These are phyloP conservation scores for Lactarius hengduanensis DNA, from an alignment of 768 basidiomycete genomes.

Conservation along the genomic window DNA sequence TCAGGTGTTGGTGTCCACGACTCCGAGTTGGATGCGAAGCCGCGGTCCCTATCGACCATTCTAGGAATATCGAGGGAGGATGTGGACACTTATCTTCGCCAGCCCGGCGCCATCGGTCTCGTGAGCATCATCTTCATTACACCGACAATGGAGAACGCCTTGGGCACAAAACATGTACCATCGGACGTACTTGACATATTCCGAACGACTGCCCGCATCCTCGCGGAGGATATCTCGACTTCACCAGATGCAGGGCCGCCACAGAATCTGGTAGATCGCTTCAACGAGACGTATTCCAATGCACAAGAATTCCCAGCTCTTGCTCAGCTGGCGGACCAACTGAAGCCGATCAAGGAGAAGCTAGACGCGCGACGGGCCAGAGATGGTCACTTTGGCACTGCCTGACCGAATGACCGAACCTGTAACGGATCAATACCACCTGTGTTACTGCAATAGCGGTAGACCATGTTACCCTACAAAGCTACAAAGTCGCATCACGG, in stretches of 20 bases:
- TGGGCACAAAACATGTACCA: not conserved
- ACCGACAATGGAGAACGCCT: not conserved
- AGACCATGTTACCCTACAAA: too few relatives aligned
- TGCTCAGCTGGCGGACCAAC: not conserved
- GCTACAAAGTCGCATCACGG: too few relatives aligned
- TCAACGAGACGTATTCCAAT: not conserved
- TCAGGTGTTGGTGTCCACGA: not conserved
- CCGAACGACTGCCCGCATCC: not conserved
- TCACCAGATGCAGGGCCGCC: not conserved
- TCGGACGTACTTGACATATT: not conserved
- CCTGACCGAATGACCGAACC: too few relatives aligned
- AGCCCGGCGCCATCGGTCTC: not conserved
- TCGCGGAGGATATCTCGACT: not conserved
- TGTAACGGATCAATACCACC: too few relatives aligned
- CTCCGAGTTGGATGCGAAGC: not conserved
- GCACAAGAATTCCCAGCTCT: not conserved
- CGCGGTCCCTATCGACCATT: not conserved
- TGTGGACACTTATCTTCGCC: not conserved
- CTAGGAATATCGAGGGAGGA: not conserved
- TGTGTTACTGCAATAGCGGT: too few relatives aligned
- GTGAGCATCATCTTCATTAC: not conserved
- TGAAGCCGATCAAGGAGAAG: not conserved
- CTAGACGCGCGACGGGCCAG: not conserved
- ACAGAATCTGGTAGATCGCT: not conserved
- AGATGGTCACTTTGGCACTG: too few relatives aligned